Conservation (phyloP, 225 moss, liverwort and hornwort species). For the Ulota crispa region DNA sequence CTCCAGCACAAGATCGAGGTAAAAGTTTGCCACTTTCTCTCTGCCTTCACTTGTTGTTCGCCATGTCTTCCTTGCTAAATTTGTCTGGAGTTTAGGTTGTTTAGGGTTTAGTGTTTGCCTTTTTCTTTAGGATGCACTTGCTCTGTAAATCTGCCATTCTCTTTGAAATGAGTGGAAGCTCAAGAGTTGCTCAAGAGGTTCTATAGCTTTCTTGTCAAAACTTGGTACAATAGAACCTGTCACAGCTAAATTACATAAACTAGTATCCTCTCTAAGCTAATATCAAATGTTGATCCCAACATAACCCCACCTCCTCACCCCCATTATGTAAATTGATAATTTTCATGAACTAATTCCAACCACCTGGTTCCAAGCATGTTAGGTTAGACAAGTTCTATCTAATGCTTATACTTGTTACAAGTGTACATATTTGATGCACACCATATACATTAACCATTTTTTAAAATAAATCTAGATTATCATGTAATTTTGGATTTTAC, state of each 20-base stretch:
- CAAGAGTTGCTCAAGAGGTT: not conserved
- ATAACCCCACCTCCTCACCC: too few relatives aligned
- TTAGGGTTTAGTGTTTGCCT: not conserved
- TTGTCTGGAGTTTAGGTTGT: not conserved
- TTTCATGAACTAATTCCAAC: too few relatives aligned
- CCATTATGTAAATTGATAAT: too few relatives aligned
- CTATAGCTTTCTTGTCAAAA: not conserved
- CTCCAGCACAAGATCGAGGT: conserved; percentile 54
- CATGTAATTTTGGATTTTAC: too few relatives aligned
- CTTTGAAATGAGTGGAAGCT: not conserved
- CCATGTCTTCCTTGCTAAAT: not conserved
- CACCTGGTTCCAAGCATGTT: too few relatives aligned
- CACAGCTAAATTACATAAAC: too few relatives aligned
- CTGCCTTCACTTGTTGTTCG: not conserved
- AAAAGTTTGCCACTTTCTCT: conserved; percentile 17
- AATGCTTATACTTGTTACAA: not conserved
- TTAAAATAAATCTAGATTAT: too few relatives aligned
- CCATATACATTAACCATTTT: not conserved
- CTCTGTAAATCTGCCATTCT: not conserved
- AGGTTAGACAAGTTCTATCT: too few relatives aligned
- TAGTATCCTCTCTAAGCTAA: too few relatives aligned
- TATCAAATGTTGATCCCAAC: too few relatives aligned
- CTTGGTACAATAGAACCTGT: not conserved
- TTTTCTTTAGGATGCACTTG: not conserved
- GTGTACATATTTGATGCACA: not conserved